Conservation (phyloP, 2,329 filamentous ascomycete species). For the Pseudocercospora macadamiae region DNA sequence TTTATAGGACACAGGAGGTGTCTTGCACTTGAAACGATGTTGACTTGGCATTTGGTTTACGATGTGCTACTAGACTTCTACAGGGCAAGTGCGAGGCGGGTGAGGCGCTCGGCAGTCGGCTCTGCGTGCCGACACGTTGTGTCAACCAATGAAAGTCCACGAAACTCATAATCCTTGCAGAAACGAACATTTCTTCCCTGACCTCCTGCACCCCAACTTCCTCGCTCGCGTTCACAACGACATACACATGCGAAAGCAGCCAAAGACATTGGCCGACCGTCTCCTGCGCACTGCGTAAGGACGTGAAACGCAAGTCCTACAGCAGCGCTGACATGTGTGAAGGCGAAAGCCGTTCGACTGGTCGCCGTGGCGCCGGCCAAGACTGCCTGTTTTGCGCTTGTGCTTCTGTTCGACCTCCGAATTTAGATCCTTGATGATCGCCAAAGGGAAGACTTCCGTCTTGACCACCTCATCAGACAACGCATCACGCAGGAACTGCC, state of each 20-base stretch:
- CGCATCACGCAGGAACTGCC: neutral
- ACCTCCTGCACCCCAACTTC: neutral
- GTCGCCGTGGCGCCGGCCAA: neutral
- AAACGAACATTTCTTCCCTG: too few relatives aligned
- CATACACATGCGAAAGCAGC: neutral
- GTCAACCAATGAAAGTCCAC: too few relatives aligned
- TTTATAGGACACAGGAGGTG: neutral
- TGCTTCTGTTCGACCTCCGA: neutral
- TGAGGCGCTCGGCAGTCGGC: too few relatives aligned
- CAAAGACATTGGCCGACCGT: neutral
- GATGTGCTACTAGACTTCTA: too few relatives aligned
- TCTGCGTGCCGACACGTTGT: too few relatives aligned
- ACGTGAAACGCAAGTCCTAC: neutral
- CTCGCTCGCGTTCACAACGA: neutral
- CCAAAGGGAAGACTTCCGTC: neutral
- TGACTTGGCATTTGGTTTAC: too few relatives aligned
- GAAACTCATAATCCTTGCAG: too few relatives aligned
- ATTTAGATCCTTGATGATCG: neutral
- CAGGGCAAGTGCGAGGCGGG: too few relatives aligned
- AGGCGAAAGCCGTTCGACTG: neutral
- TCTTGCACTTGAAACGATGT: too few relatives aligned
- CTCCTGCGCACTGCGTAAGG: neutral
- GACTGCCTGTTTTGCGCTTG: neutral
- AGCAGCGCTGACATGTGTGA: neutral
- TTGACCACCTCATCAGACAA: too few relatives aligned